phyloP scores from a whole-genome alignment of 2,329 filamentous ascomycete genomes.

The Hypoxylon sp. region DNA sequence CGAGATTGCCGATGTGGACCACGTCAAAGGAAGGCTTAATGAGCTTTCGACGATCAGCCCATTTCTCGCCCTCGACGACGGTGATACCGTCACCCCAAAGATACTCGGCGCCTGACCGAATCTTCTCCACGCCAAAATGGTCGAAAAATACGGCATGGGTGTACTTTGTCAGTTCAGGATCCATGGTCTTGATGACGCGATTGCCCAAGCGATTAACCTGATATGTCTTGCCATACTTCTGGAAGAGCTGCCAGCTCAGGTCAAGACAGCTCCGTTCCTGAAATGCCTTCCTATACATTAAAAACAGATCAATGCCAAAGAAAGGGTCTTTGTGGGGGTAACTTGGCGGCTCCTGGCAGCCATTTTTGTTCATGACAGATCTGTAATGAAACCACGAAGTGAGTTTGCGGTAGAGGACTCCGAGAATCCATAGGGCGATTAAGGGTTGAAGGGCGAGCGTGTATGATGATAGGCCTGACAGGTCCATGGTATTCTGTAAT shows the following conservation, averaged over 20 bases:
- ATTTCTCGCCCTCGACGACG: constrained; percentile 19
- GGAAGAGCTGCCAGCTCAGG: constrained; percentile 15
- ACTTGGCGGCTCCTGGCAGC: constrained; percentile 22
- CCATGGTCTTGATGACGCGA: constrained; percentile 22
- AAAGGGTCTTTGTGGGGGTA: constrained; percentile 38
- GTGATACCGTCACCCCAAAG: constrained; percentile 22
- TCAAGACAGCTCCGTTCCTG: constrained; percentile 25
- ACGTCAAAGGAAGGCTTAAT: constrained; percentile 22
- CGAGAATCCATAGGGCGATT: background rate
- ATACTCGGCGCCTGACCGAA: constrained; percentile 21
- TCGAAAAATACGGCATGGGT: constrained; percentile 25
- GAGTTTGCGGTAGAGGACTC: constrained; percentile 1
- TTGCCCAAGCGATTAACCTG: background rate
- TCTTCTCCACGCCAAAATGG: constrained; percentile 24
- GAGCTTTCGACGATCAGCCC: constrained; percentile 10
- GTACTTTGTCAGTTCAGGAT: constrained; percentile 26
- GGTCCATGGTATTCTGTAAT: background rate
- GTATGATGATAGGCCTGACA: background rate
- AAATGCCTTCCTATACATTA: constrained; percentile 27
- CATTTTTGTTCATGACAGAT: constrained; percentile 17
- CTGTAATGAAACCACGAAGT: constrained; percentile 7
- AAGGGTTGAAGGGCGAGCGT: background rate
- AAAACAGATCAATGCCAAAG: constrained; percentile 34
- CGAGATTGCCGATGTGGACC: constrained; percentile 13
- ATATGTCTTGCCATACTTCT: constrained; percentile 21